Percentiles rank a stretch among this genome's conserved stretches.
These are phyloP conservation scores for Colletotrichum liaoningense DNA, from an alignment of 2,329 filamentous ascomycete species.

Conservation along the genomic window DNA sequence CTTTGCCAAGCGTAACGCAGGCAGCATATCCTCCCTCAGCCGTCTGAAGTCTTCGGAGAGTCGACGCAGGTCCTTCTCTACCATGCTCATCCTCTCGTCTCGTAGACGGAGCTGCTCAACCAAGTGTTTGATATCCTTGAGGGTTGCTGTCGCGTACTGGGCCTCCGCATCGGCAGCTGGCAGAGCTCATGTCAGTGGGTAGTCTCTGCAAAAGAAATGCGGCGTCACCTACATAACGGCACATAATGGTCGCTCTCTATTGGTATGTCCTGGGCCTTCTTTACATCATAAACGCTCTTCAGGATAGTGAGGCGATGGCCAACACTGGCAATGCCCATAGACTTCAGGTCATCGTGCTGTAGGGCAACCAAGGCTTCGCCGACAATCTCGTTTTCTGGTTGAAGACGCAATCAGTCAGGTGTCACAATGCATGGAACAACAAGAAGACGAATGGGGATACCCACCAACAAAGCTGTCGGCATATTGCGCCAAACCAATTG, in stretches of 20 bases:
- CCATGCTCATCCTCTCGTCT: conserved; percentile 87
- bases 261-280: conserved; percentile 91
- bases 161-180: conserved; percentile 89
- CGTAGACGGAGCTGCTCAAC: conserved; percentile 90
- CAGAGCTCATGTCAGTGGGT: conserved; percentile 34
- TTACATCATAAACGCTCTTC: conserved; percentile 96
- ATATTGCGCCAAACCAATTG: conserved; percentile 85
- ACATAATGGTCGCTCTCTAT: conserved; percentile 95
- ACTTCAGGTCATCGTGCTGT: conserved; percentile 92
- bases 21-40: conserved; percentile 90
- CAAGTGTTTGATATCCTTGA: conserved; percentile 92
- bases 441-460: conserved; percentile 47
- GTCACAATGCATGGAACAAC: background rate
- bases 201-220: conserved; percentile 5
- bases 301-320: conserved; percentile 95
- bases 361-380: conserved; percentile 91
- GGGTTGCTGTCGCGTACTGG: conserved; percentile 86
- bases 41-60: conserved; percentile 90
- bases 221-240: conserved; percentile 78
- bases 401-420: conserved; percentile 6
- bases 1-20: conserved; percentile 90
- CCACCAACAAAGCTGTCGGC: conserved; percentile 84
- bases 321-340: conserved; percentile 92
- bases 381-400: conserved; percentile 89
- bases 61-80: conserved; percentile 85